Base-by-base conservation (phyloP, 441 rosid genomes). In the Heliophila coronopifolia region DNA sequence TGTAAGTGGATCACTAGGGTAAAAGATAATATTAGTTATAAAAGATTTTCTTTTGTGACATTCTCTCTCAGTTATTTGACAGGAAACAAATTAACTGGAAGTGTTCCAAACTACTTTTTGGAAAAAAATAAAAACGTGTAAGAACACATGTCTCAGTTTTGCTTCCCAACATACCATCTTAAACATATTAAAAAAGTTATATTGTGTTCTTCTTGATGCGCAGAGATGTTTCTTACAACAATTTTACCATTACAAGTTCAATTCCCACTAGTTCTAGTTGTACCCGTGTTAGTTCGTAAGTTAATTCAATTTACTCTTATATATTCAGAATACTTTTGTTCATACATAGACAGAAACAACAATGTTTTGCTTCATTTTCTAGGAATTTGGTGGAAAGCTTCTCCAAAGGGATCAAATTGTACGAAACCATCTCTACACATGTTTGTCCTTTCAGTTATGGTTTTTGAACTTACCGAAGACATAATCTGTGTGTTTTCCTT, bases 371-470 rank as follows among this genome's bases (percentile, higher is more conserved):
- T 23, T 54, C 12, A 17, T 35, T 50, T 41, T 61, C 7, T 71
- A 86, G 98, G 72, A 91, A 91, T 63, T 47, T 78, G 63, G 93
- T 79, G 44, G 98, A 86, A 75, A 77, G 96, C 73, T 86, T 73
- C 67, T 70, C 72, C 18, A 7, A 37, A 9, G 52, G 53, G 23
- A 72, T 70, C 58, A 77, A 70, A 54, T 38, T 60, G 98, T 90
- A 76, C 80, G 90, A 26, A 33, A 67, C 54, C 57, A 19, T 53
- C 39, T 25, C 52, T 51, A 25, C 18, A 6, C 14, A 16, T 6
- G 11, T 49, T 24, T 46, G 45, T 18, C 23, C 33, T 19, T 57
- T 32, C 7, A 35, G 18, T 51, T 5, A 26, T 50, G 30, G 7
- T 36, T 14, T 22, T 19, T 26, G 17, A 43, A 25, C 25, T 54